Evolutionary conservation across 352 stramenopile species (phyloP).

Genomic region (Phytopythium aichiense): DNA sequence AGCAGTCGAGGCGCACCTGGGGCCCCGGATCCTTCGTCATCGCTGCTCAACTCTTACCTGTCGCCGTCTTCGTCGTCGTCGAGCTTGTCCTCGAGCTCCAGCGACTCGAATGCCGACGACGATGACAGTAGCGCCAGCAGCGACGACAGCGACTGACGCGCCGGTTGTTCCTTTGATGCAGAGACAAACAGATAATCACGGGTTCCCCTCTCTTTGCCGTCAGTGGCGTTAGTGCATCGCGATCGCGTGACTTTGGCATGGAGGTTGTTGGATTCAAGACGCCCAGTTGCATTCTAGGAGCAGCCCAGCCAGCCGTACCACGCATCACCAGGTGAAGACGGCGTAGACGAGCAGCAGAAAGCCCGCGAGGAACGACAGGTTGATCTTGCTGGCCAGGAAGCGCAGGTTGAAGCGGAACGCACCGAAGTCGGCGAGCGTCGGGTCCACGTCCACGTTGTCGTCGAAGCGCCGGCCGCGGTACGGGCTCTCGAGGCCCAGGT

Average conservation of each 20-base stretch:
- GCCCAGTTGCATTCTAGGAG: not conserved
- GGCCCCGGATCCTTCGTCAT: conserved; percentile 12
- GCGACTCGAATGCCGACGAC: conserved; percentile 13
- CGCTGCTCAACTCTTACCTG: conserved; percentile 55
- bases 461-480: conserved; percentile 69
- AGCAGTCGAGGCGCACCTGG: not conserved
- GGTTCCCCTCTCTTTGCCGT: not conserved
- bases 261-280: not conserved
- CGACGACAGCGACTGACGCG: conserved; percentile 35
- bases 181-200: not conserved
- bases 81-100: conserved; percentile 67
- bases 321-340: conserved; percentile 59
- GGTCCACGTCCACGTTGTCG: conserved; percentile 69
- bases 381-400: conserved; percentile 85
- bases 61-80: conserved; percentile 74
- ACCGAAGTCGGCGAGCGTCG: conserved; percentile 23
- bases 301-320: too few species aligned
- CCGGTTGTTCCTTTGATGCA: conserved; percentile 8
- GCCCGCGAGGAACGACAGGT: conserved; percentile 57
- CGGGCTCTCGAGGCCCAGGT: conserved; percentile 60
- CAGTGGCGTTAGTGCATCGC: not conserved
- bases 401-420: conserved; percentile 84
- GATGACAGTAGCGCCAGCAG: conserved; percentile 23
- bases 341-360: conserved; percentile 65
- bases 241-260: not conserved